Base-by-base conservation (phyloP, 2,329 filamentous ascomycete species). In the Trichoderma sp. region DNA sequence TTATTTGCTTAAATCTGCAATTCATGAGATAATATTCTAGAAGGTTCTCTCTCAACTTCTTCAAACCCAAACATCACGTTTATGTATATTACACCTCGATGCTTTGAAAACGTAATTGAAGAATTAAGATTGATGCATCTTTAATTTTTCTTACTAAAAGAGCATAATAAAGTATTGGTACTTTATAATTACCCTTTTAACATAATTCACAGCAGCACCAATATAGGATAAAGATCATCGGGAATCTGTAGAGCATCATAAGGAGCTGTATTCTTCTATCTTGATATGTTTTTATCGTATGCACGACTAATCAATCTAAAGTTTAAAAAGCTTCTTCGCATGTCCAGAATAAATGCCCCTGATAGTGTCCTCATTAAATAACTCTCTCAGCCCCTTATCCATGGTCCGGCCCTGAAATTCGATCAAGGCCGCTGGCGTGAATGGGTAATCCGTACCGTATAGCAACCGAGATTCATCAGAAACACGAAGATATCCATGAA, bases 381-480 rank as follows among this genome's bases (percentile, higher is more conserved):
- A 19, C 39, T 68, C 52, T 19, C 19, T 54, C 34, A 57, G 19
- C 22, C 64, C 67, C 6, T 69, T 37, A 10, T 65, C 63, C 27
- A 68, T 67, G 4, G 53, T 27, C 34, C 34, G 17, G 5, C 27
- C 60, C 17, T 64, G 67, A 12, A 32, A 0, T 22, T 64, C 27
- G 39, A 70, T 54, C 13, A 52, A 0, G 1, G 6, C 13, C 15
- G 29, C 77, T 5, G 78, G 77, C 1, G 83, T 86, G 67, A 81
- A 86, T 0, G 84, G 84, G 68, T 80, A 87, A 71, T 87, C 84
- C 67, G 79, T 84, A 4, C 85, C 84, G 76, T 86, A 87, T 67
- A 86, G 57, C 37, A 87, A 64, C 53, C 78, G 77, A n/a, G 79
- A 74, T 61, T 80, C 76, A 4, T 78, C 76, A 8, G 81, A 78